Evolutionary conservation across 1,284 basidiomycete genomes (phyloP), one percentile per base, ranked within the genome.

Genomic region (Leccinum ponderosum): DNA sequence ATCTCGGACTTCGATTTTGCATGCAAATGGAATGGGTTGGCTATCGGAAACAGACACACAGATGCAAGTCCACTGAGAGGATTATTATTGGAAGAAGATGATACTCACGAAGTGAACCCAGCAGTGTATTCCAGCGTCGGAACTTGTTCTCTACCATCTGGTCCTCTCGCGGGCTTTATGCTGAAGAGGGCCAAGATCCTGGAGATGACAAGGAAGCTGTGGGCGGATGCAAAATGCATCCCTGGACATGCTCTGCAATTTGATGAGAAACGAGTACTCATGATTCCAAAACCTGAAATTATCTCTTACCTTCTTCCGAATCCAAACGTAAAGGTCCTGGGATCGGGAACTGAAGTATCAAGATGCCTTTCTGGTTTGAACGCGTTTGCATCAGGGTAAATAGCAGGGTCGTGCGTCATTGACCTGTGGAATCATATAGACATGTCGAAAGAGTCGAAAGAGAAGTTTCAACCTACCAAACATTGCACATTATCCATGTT

Each of bases 131-230:
- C 57, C 11, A 64, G n/a, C 6, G n/a, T 39, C 50, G 62, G 62
- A 8, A 64, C 42, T 64, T 81, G 80, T 12, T 73, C 59, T 4
- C 73, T 72, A 25, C 60, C 60, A 4, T 61, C 60, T 11, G 52
- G 51, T 35, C 58, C 47, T 27, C 7, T 50, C 4, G 15, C 22
- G 65, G 77, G 77, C 25, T 66, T 59, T 31, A 83, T 76, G 58
- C 78, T 65, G 65, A 77, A 81, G 14, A 76, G 73, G 6, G 78
- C 69, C 42, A 83, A 64, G 20, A 80, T 58, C 7, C 63, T 69
- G 8, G 77, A 77, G 52, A 79, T 79, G 33, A 81, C 74, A n/a
- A 76, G 73, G 57, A 83, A 79, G 75, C 53, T 64, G 2, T 64
- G 56, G 9, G 60, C 52, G 48, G 65, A 63, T 14, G 68, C 79